Base-by-base conservation (phyloP, 2,329 filamentous ascomycete genomes). In the Nemania bipapillata region DNA sequence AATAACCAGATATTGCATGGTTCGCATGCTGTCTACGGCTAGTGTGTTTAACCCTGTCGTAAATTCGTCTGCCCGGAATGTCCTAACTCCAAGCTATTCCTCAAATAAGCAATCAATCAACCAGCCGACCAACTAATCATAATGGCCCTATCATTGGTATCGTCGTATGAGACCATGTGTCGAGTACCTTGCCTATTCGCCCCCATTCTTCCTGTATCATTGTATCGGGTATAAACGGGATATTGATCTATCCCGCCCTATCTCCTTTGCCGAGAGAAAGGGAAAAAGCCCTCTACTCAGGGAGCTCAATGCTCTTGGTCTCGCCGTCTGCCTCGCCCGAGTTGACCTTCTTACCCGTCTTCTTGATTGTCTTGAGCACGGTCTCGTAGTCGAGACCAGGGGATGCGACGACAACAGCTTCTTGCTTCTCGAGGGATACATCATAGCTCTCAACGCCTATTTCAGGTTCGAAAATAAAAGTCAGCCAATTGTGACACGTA, bases 331-430 rank as follows among this genome's bases (percentile, higher is more conserved):
- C 90, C 84, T 89, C 88, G 74, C 87, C 92, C 30, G 86, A 89
- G 82, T 92, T 96, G 79, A 97, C 90, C 78, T 91, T 91, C 89
- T 97, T 97, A 77, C 94, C 94, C 12, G 94, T 97, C 89, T 97
- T 97, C 86, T 91, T 90, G 81, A 97, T 97, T 80, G 92, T 96
- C 79, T 87, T 86, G 69, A 97, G 89, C 67, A 97, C 92, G 56
- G 89, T 92, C 73, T 93, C 89, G 84, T 95, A 97, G 66, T 87
- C 85, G 71, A 96, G 86, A 63, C 82, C 84, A 3, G 89, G 85
- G 73, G 90, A 87, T 72, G 94, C 89, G 74, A 91, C 84, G 74
- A 98, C 88, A 73, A 89, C 89, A 72, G 93, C 95, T 70, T 88
- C 93, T 81, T 98, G 94, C 73, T 86, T 90, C 72, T 97, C 92